Base-by-base conservation (phyloP, 2,329 filamentous ascomycete species). In the Periconia sp. region DNA sequence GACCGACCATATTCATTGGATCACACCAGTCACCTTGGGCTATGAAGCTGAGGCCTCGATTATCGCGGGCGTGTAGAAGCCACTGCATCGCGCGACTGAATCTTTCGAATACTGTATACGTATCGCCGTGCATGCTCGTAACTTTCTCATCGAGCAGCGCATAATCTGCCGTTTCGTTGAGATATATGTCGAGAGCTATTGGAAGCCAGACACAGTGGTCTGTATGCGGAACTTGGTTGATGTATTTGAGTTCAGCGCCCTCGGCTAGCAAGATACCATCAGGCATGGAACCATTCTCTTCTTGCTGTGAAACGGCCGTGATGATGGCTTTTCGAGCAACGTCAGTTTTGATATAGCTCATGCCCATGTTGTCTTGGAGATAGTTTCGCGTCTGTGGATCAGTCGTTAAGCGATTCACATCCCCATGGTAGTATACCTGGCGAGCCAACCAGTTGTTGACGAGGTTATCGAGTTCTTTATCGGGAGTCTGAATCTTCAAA, bases 1-100 rank as follows among this genome's bases (percentile, higher is more conserved):
- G 81, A 3, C 81, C 81, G n/a, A 83, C 82, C 82, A 85, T 85
- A 67, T 85, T 85, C 79, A 84, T 82, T 3, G 82, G 82, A 55
- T 84, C 82, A 58, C 82, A 85, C 82, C 82, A 85, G 64, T 85
- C 82, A 35, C 82, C 82, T 65, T 84, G 81, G 0, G 81, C 81
- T 57, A 84, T 83, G 69, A 79, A 84, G 63, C 79, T 82, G 7
- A 85, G 74, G 0, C 82, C 82, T 3, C 81, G 78, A 19, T 76
- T 64, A 56, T 85, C 82, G 47, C 81, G 79, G 2, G 79, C 74
- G 2, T 65, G 69, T 7, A 84, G 73, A 0, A 84, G 71, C 80
- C 81, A 84, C 67, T 84, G 78, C 80, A 85, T 83, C 40, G 82
- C 81, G n/a, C 79, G 76, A 64, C 76, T 76, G 65, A 84, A 77